A percentile compares a stretch with the other conserved stretches of the same genome.
Conservation (phyloP, 75 land plant genomes). For the Adiantum capillusveneris region DNA sequence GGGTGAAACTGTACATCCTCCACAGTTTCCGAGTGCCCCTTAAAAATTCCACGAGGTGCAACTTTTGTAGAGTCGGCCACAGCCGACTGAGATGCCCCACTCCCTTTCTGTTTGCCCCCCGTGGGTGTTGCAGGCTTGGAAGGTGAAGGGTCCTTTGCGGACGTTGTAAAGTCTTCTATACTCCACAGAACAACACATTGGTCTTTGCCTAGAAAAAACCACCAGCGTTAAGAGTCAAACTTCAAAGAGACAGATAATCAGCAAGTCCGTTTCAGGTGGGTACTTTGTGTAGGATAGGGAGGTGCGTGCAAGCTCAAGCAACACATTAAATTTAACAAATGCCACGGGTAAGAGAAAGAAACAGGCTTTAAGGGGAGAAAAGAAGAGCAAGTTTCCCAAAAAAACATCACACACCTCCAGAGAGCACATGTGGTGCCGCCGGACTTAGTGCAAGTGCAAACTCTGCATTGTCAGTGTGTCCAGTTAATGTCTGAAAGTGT, state of each 20-base stretch:
- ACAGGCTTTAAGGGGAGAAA: too few species aligned
- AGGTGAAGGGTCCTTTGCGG: slow-evolving; percentile 29
- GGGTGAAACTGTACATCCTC: slow-evolving; percentile 97
- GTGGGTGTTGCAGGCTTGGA: slow-evolving; percentile 21
- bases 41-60: slow-evolving; percentile 69
- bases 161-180: slow-evolving; percentile 78
- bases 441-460: slow-evolving; percentile 93
- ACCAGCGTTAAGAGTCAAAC: neutral
- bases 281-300: too few species aligned
- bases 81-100: neutral
- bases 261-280: too few species aligned
- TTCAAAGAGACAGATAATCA: neutral
- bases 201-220: slow-evolving; percentile 64
- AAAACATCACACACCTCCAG: slow-evolving; percentile 60
- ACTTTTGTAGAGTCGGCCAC: slow-evolving; percentile 39
- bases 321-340: too few species aligned
- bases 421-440: slow-evolving; percentile 76
- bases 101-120: slow-evolving; percentile 2
- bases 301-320: too few species aligned
- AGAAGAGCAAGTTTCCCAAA: too few species aligned
- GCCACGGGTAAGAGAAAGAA: too few species aligned
- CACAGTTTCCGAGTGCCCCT: slow-evolving; percentile 90
- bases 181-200: slow-evolving; percentile 88
- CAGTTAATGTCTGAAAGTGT: slow-evolving; percentile 64
- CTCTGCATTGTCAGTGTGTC: slow-evolving; percentile 97